Conservation (phyloP, 371 early-diverging fungal genomes). For the Mortierella sp. region DNA sequence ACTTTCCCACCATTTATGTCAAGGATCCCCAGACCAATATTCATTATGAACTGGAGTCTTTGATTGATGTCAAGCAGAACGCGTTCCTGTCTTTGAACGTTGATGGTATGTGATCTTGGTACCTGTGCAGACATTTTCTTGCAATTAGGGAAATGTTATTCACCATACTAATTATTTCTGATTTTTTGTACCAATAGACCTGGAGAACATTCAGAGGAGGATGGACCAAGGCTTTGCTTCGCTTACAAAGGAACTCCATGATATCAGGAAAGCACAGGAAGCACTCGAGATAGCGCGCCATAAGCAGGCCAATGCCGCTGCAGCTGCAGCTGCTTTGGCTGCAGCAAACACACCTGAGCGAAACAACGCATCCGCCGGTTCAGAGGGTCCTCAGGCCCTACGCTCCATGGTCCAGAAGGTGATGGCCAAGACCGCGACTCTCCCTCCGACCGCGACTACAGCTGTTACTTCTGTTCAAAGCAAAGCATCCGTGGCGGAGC, state of each 20-base stretch:
- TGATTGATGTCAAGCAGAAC: conserved; percentile 71
- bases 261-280: conserved; percentile 58
- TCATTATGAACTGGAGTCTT: conserved; percentile 79
- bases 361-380: neutral
- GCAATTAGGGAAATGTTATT: neutral
- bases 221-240: conserved; percentile 60
- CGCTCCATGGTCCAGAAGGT: conserved; percentile 54
- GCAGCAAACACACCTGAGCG: conserved; percentile 15
- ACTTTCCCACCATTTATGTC: conserved; percentile 79
- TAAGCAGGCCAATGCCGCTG: conserved; percentile 30
- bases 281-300: conserved; percentile 41
- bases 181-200: conserved; percentile 15
- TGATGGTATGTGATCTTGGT: conserved; percentile 61
- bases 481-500: conserved; percentile 56
- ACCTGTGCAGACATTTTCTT: neutral
- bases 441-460: conserved; percentile 4
- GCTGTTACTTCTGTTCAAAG: conserved; percentile 19
- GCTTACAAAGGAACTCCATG: conserved; percentile 58
- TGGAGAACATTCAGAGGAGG: conserved; percentile 56
- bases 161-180: neutral
- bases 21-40: conserved; percentile 70
- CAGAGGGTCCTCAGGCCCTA: conserved; percentile 33
- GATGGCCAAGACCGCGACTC: conserved; percentile 34
- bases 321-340: conserved; percentile 10
- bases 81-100: conserved; percentile 76